Percentiles rank a stretch among this genome's conserved stretches.
Evolutionary conservation across 202 grass and related monocot species (phyloP).

Genomic region (Digitaria exilis): DNA sequence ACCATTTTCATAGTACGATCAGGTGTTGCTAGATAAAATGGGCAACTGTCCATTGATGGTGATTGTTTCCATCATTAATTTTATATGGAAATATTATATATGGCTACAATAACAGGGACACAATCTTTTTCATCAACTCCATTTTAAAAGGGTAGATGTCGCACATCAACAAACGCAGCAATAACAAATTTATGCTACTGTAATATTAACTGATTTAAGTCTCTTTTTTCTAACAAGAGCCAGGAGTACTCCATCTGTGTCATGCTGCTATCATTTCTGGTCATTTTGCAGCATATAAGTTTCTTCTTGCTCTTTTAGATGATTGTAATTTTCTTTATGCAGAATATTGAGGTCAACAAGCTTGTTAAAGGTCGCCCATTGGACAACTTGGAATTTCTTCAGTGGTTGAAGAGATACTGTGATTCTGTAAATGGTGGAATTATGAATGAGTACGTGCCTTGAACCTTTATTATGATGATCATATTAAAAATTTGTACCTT

Average conservation of each 20-base stretch:
- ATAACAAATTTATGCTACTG: neutral
- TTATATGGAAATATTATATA: neutral
- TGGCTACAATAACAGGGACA: neutral
- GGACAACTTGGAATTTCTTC: constrained; percentile 89
- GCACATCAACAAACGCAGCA: neutral
- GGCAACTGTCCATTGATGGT: neutral
- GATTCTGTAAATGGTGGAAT: constrained; percentile 92
- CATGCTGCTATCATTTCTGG: neutral
- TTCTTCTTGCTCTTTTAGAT: constrained; percentile 10
- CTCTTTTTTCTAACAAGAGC: neutral
- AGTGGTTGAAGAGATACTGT: constrained; percentile 94
- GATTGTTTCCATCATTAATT: neutral
- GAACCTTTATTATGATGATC: neutral
- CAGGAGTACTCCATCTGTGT: neutral
- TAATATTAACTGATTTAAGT: neutral
- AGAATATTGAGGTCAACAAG: constrained; percentile 96
- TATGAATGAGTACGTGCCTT: constrained; percentile 72
- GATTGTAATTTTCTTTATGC: constrained; percentile 13
- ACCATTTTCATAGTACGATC: neutral
- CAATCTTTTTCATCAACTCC: neutral
- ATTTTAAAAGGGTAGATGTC: neutral
- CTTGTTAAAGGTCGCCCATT: constrained; percentile 90
- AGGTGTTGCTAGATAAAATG: neutral
- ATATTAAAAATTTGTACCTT: neutral
- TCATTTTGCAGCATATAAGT: neutral